Evolutionary conservation across 169 alveolate species (phyloP).

Genomic region (Plasmodium malariae): DNA sequence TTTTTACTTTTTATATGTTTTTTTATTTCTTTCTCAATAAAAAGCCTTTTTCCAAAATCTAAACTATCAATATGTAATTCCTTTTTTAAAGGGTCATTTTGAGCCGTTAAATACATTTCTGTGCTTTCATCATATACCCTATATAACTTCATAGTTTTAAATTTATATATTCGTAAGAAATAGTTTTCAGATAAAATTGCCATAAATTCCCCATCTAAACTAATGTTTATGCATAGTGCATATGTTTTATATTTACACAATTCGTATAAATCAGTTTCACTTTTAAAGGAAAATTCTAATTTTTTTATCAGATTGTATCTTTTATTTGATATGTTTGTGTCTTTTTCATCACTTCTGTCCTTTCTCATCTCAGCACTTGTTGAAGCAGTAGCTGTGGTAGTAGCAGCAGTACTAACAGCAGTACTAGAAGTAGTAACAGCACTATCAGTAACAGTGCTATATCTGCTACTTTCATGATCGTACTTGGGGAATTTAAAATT

Average conservation of each 20-base stretch:
- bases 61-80: constrained; percentile 90
- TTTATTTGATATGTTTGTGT: constrained; percentile 17
- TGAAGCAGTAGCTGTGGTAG: too few species aligned
- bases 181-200: constrained; percentile 90
- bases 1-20: constrained; percentile 81
- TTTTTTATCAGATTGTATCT: constrained; percentile 74
- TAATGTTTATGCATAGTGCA: constrained; percentile 86
- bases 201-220: constrained; percentile 88
- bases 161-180: constrained; percentile 87
- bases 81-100: constrained; percentile 87
- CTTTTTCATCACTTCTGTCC: not conserved
- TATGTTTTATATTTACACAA: constrained; percentile 86
- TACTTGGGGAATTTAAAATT: constrained; percentile 84
- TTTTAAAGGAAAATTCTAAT: constrained; percentile 78
- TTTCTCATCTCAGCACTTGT: not conserved
- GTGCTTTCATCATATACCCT: constrained; percentile 90
- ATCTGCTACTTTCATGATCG: not conserved
- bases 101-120: constrained; percentile 89
- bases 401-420: too few species aligned
- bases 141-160: constrained; percentile 89
- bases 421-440: too few species aligned
- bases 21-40: constrained; percentile 93
- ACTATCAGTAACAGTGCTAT: too few species aligned
- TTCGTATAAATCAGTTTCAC: constrained; percentile 94
- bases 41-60: constrained; percentile 93